Evolutionary conservation across 345 rosid species (phyloP), one percentile per base, ranked within the genome.

Genomic region (Eutrema heterophyllum): DNA sequence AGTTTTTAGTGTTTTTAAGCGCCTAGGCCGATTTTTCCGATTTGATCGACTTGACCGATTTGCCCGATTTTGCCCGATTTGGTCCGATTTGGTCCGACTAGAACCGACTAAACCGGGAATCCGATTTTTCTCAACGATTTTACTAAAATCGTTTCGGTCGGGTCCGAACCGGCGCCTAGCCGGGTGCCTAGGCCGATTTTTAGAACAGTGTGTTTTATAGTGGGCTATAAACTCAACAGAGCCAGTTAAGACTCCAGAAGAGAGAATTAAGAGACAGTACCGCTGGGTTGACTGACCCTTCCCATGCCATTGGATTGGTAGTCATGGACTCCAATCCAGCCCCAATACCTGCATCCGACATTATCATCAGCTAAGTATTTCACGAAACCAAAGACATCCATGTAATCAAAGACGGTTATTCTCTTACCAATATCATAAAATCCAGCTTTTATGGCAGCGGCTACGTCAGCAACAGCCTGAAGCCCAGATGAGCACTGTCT

Each of bases 401-500:
- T 36, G 12, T 9, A 71, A 44, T 24, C n/a, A 15, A 41, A 66
- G 26, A 33, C 4, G 0, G n/a, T 7, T 8, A 45, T 51, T 51
- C 24, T 43, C 72, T 65, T 77, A 92, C 99, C 99, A 54, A 96
- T 88, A 45, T 90, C 98, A 81, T 96, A 96, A 81, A 96, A 96
- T 51, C 99, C 99, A 24, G 98, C 99, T 86, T 87, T 92, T 16
- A 96, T 96, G 64, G 98, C 96, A 38, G 98, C 98, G 30, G 94
- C 99, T 16, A 96, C 99, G 41, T 96, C 99, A 71, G 99, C 98
- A 83, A 96, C 99, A 12, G 99, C 99, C 85, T 96, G 99, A 82
- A 96, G 98, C 69, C 99, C 99, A 55, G 99, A 96, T 0, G 99
- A 92, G 55, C 99, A 96, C 72, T 90, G 98, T 74, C 99, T 83